These are phyloP conservation scores for Helenozyma baotianmanensis DNA, from an alignment of 805 yeast genomes.

Conservation along the genomic window DNA sequence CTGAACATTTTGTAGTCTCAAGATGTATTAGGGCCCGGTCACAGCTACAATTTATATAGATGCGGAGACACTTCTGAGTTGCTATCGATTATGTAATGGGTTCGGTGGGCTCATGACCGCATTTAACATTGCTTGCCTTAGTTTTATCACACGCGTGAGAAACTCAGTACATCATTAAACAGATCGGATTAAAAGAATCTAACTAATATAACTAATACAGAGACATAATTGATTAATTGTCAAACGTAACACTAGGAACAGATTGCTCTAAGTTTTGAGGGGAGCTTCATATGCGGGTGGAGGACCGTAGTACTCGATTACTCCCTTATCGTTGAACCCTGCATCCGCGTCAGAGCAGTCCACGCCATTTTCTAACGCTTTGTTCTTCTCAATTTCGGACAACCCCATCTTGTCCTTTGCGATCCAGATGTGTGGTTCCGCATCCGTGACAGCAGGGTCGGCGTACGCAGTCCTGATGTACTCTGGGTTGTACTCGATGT, in stretches of 20 bases:
- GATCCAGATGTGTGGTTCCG: constrained; percentile 65
- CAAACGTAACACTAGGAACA: no score
- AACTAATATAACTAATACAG: no score
- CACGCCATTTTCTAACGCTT: constrained; percentile 51
- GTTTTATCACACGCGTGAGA: no score
- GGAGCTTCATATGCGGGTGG: constrained; percentile 68
- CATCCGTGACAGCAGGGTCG: constrained; percentile 54
- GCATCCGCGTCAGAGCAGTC: constrained; percentile 58
- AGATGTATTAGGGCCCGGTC: not conserved
- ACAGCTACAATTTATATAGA: no score
- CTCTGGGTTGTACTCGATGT: constrained; percentile 38
- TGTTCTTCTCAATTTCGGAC: constrained; percentile 52
- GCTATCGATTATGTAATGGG: no score
- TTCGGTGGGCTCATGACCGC: no score
- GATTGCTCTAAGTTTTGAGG: constrained; percentile 21
- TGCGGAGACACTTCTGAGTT: no score
- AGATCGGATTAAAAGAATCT: no score
- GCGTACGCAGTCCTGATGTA: constrained; percentile 43
- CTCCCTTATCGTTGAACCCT: constrained; percentile 53
- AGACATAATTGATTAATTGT: no score
- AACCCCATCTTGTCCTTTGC: constrained; percentile 66
- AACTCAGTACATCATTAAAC: no score
- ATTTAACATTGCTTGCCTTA: no score
- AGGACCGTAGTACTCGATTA: constrained; percentile 49
- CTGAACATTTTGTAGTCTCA: not conserved